These are phyloP conservation scores for Neophaeococcomyces aloes DNA, from an alignment of 2,329 filamentous ascomycete genomes.

Conservation along the genomic window DNA sequence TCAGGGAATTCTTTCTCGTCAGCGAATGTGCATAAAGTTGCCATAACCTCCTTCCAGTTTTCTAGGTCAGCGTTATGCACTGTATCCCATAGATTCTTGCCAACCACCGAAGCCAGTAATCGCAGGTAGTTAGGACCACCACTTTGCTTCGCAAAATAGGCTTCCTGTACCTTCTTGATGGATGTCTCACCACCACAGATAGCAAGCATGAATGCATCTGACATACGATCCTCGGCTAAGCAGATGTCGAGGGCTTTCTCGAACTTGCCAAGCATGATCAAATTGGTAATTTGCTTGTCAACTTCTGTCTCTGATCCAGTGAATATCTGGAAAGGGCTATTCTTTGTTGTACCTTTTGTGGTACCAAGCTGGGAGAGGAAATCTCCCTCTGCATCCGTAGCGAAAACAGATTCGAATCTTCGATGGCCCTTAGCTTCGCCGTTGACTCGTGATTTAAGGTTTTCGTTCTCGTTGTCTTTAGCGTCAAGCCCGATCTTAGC, in stretches of 20 bases:
- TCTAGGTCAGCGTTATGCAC: constrained; percentile 89
- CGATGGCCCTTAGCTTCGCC: constrained; percentile 45
- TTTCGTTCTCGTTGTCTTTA: constrained; percentile 26
- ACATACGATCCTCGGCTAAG: constrained; percentile 76
- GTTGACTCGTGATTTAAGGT: constrained; percentile 38
- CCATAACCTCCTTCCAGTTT: constrained; percentile 97
- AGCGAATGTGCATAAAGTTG: constrained; percentile 88
- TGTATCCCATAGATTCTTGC: constrained; percentile 95
- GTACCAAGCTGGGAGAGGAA: constrained; percentile 78
- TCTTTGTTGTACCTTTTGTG: constrained; percentile 83
- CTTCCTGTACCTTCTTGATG: constrained; percentile 83
- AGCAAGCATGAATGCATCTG: constrained; percentile 95
- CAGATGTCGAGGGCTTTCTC: constrained; percentile 81
- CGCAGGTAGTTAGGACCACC: constrained; percentile 85
- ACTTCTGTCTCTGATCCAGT: constrained; percentile 71
- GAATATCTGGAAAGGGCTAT: constrained; percentile 87
- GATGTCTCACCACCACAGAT: constrained; percentile 91
- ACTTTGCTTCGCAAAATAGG: constrained; percentile 75
- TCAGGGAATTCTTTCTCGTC: constrained; percentile 85
- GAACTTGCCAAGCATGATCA: constrained; percentile 83
- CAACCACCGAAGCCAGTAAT: constrained; percentile 78
- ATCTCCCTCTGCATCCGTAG: constrained; percentile 59
- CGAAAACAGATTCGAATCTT: constrained; percentile 70
- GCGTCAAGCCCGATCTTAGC: constrained; percentile 30
- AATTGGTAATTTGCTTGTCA: constrained; percentile 77